phyloP scores from a whole-genome alignment of 2,329 filamentous ascomycete species.

The Albophoma yamanashiensis region DNA sequence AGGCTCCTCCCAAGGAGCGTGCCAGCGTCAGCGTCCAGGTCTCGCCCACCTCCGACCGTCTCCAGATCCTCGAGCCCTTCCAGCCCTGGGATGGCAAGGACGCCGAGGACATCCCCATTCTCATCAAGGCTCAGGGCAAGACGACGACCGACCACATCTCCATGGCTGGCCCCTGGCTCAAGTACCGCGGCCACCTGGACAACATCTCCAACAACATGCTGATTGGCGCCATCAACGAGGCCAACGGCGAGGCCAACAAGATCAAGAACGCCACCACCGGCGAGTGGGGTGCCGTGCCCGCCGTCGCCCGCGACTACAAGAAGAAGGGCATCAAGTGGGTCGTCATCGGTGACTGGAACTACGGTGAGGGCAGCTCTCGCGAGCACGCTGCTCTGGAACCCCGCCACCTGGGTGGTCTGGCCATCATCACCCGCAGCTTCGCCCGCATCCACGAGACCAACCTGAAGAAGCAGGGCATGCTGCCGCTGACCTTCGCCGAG shows the following conservation, averaged over 20 bases:
- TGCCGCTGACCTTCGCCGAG: conserved; percentile 89
- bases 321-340: conserved; percentile 68
- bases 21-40: conserved; percentile 63
- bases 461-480: conserved; percentile 99
- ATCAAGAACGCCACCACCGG: conserved; percentile 88
- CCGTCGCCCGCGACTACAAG: conserved; percentile 79
- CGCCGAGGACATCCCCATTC: conserved; percentile 68
- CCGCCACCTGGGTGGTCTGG: conserved; percentile 84
- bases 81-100: conserved; percentile 69
- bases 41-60: conserved; percentile 73
- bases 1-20: conserved; percentile 61
- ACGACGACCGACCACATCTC: conserved; percentile 99
- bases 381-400: conserved; percentile 88
- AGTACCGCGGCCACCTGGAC: conserved; percentile 97
- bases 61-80: conserved; percentile 88
- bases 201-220: conserved; percentile 98
- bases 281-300: conserved; percentile 66
- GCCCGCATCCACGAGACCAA: conserved; percentile 99
- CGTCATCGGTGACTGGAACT: conserved; percentile 97
- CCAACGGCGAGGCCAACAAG: conserved; percentile 85
- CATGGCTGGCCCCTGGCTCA: conserved; percentile 91
- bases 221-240: conserved; percentile 86
- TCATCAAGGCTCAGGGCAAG: conserved; percentile 95
- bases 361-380: conserved; percentile 80
- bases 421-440: conserved; percentile 91